A percentile compares a stretch with the other conserved stretches of the same genome.
phyloP scores from a whole-genome alignment of 2,329 filamentous ascomycete genomes.

The Trichoderma sp. region DNA sequence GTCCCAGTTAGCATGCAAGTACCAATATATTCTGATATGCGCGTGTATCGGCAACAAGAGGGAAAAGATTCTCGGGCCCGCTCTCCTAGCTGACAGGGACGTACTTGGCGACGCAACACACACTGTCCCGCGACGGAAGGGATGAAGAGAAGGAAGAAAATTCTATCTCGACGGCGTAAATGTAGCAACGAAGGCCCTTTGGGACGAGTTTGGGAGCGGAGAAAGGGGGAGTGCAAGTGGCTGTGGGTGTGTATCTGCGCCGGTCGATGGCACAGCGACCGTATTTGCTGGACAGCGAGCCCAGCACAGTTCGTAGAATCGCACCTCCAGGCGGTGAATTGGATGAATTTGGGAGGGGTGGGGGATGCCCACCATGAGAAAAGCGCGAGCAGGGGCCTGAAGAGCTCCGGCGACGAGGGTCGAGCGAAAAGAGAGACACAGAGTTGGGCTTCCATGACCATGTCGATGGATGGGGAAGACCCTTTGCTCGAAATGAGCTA shows the following conservation, averaged over 20 bases:
- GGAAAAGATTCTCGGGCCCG: conserved; percentile 25
- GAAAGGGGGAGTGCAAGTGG: conserved; percentile 12
- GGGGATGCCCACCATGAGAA: neutral
- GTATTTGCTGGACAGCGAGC: neutral
- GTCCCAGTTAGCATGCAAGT: neutral
- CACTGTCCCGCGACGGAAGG: conserved; percentile 1
- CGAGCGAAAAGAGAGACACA: neutral
- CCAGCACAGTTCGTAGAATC: conserved; percentile 5
- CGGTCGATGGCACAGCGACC: neutral
- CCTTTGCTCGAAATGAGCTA: conserved; percentile 25
- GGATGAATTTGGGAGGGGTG: neutral
- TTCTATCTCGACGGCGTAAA: conserved; percentile 14
- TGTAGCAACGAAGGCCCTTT: neutral
- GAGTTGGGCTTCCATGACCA: conserved; percentile 12
- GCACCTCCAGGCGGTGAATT: conserved; percentile 18
- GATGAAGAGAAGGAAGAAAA: neutral
- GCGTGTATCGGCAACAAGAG: neutral
- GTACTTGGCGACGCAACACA: neutral
- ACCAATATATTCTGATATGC: neutral
- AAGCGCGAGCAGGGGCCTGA: neutral
- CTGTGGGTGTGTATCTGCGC: neutral
- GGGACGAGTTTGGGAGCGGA: neutral
- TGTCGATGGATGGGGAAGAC: conserved; percentile 6
- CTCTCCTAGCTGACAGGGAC: conserved; percentile 20
- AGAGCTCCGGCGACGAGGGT: conserved; percentile 1